phyloP scores from a whole-genome alignment of 768 basidiomycete species.

The Leucosporidium yakuticum region DNA sequence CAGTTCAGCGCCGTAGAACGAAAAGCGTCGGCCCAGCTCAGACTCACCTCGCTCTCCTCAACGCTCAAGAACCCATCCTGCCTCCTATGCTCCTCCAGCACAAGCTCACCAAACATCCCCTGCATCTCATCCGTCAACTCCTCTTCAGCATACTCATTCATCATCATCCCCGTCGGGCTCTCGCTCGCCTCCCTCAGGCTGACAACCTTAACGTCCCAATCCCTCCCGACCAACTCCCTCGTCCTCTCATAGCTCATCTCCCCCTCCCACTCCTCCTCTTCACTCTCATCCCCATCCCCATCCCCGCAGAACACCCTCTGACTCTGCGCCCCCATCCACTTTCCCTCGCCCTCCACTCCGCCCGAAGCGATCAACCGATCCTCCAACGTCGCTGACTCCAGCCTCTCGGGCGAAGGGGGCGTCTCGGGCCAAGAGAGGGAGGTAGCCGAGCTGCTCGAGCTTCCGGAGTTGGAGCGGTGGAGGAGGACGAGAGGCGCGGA shows the following conservation, averaged over 20 bases:
- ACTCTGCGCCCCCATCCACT: too few relatives aligned
- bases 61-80: background rate
- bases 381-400: slow-evolving; percentile 5
- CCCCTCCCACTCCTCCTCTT: background rate
- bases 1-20: background rate
- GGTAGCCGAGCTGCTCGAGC: background rate
- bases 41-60: background rate
- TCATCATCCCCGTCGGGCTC: background rate
- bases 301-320: background rate
- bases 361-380: background rate
- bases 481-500: background rate
- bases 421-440: background rate
- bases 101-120: too few relatives aligned
- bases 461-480: background rate
- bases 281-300: background rate
- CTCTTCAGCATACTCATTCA: background rate
- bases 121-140: too few relatives aligned
- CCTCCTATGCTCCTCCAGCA: too few relatives aligned
- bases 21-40: background rate
- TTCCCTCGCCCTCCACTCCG: too few relatives aligned
- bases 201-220: background rate
- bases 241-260: background rate
- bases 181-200: slow-evolving; percentile 1
- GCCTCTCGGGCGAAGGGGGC: background rate
- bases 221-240: background rate